Conservation (phyloP, 2,329 filamentous ascomycete species). For the Venturia nashicola region DNA sequence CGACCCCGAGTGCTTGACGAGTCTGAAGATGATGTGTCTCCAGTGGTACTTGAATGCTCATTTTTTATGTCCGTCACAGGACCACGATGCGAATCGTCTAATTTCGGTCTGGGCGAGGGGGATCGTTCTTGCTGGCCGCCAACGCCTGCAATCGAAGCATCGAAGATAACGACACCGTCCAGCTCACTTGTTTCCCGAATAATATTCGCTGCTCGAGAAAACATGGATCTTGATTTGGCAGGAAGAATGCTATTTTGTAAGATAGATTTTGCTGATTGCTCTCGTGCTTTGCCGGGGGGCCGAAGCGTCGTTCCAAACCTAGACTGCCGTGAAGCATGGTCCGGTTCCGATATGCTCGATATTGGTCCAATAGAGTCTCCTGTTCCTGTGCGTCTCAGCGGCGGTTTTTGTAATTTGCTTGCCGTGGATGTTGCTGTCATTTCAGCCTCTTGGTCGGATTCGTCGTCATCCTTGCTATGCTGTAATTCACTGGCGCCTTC, state of each 20-base stretch:
- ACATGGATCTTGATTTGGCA: conserved; percentile 15
- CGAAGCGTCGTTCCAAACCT: neutral
- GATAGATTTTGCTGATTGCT: neutral
- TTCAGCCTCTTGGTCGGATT: neutral
- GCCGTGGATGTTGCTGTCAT: too few species aligned
- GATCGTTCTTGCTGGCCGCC: neutral
- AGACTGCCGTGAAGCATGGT: conserved; percentile 6
- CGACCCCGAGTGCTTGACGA: neutral
- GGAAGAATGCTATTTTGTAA: conserved; percentile 11
- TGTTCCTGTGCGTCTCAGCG: neutral
- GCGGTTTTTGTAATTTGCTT: neutral
- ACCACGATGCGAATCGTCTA: neutral
- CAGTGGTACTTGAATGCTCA: neutral
- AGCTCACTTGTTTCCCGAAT: conserved; percentile 26
- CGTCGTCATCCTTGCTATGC: conserved; percentile 17
- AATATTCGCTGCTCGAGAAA: conserved; percentile 25
- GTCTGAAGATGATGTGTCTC: neutral
- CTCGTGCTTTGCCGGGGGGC: neutral
- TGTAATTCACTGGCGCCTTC: conserved; percentile 20
- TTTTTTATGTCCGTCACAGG: neutral
- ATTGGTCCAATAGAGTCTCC: neutral
- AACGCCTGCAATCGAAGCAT: conserved; percentile 11
- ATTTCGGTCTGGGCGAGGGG: neutral
- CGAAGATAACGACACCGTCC: conserved; percentile 25
- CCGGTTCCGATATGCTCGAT: conserved; percentile 15